A percentile compares a stretch with the other conserved stretches of the same genome.
These are phyloP conservation scores for Athelia psychrophila DNA, from an alignment of 1,284 basidiomycete species.

Conservation along the genomic window DNA sequence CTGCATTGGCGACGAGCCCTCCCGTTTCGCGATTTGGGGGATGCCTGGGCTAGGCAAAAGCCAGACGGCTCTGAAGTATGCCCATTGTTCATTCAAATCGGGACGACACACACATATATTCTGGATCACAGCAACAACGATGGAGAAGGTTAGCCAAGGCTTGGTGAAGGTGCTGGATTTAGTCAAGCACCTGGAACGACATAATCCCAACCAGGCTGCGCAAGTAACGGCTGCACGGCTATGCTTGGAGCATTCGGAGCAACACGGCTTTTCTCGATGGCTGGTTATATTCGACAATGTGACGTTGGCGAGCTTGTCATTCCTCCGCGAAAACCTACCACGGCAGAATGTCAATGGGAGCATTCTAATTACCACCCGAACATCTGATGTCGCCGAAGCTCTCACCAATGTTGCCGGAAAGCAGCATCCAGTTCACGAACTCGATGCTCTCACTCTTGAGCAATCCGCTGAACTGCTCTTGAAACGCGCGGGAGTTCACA, in stretches of 20 bases:
- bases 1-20: neutral
- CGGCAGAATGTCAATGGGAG: neutral
- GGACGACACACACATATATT: neutral
- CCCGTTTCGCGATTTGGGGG: neutral
- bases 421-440: neutral
- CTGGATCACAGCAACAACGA: neutral
- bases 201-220: neutral
- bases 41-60: neutral
- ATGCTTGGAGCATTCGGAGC: neutral
- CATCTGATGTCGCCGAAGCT: neutral
- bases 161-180: neutral
- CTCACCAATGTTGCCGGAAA: neutral
- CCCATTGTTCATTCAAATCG: neutral
- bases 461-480: neutral
- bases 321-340: neutral
- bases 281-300: neutral
- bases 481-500: neutral
- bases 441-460: neutral
- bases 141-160: neutral
- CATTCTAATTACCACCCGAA: neutral
- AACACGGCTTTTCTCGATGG: neutral
- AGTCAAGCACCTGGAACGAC: neutral
- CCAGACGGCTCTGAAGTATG: neutral
- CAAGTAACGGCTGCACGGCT: neutral
- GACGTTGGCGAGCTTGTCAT: neutral